Percentiles rank a stretch among this genome's conserved stretches.
phyloP scores from a whole-genome alignment of 352 stramenopile genomes.

The Saprolegnia parasitica region DNA sequence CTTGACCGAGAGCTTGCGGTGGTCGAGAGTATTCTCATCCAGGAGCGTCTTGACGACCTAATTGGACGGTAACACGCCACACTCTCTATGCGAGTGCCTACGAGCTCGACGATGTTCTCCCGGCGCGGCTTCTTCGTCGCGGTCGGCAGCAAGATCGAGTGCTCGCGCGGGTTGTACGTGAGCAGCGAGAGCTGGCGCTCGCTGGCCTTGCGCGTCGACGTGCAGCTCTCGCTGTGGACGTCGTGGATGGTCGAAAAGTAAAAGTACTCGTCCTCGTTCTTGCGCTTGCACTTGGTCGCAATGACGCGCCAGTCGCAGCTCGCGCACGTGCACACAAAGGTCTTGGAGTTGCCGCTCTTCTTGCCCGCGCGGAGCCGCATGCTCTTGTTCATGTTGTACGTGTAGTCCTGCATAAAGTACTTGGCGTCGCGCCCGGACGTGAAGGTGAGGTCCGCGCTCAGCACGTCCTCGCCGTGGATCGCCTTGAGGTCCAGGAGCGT shows the following conservation, averaged over 20 bases:
- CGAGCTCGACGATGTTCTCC: conserved; percentile 22
- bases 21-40: conserved; percentile 1
- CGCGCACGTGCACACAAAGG: conserved; percentile 28
- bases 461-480: conserved; percentile 25
- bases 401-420: conserved; percentile 30
- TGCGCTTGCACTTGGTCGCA: conserved; percentile 28
- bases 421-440: conserved; percentile 27
- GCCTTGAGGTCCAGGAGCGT: conserved; percentile 18
- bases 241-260: conserved; percentile 30
- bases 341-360: conserved; percentile 30
- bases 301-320: conserved; percentile 24
- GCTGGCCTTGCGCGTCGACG: conserved; percentile 21
- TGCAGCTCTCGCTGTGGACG: conserved; percentile 10
- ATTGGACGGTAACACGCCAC: neutral
- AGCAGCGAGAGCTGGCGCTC: conserved; percentile 25
- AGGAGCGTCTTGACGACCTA: conserved; percentile 28
- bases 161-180: neutral
- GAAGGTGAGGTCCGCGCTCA: conserved; percentile 25
- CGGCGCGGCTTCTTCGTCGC: conserved; percentile 21
- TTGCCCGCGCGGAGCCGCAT: conserved; percentile 27
- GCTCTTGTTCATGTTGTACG: conserved; percentile 26
- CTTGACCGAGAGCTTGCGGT: conserved; percentile 26
- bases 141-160: neutral
- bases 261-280: conserved; percentile 30
- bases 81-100: neutral